Evolutionary conservation across 768 basidiomycete genomes (phyloP), one percentile per base, ranked within the genome.

Genomic region (Hericium alpestre): DNA sequence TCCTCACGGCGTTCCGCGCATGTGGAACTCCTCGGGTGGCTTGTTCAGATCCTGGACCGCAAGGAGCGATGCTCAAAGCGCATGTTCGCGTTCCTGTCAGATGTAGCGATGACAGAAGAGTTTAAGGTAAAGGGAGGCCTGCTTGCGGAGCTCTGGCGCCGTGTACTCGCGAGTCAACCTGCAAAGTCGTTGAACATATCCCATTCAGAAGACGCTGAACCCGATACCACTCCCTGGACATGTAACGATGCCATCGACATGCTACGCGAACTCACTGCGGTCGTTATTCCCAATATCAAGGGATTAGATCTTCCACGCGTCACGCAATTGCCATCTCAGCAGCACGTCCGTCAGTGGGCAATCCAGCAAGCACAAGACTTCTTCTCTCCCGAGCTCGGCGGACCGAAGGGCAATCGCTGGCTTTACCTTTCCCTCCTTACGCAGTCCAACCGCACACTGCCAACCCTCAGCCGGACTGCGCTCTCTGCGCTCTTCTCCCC

Each of bases 1-100:
- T 61, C 62, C 46, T 63, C 58, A 4, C 65, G 69, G 13, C 46
- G 62, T 15, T 63, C 65, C 39, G 66, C 69, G 43, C 62, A 72
- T 12, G 56, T 67, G 4, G 63, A 57, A 38, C 43, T 55, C 12
- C 27, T 50, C 2, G 38, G 38, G 2, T 50, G 51, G 22, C 56
- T 62, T 54, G 55, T 40, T 18, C 18, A 53, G 32, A 41, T 62
- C 12, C 43, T 58, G 39, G 52, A 40, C 39, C 54, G 65, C 15
- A 52, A 43, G 32, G 32, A 32, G 32, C 32, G 8, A 10, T 32
- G 32, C 32, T 32, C 32, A 7, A 32, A 32, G 32, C 32, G 32
- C 32, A 32, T 32, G 5, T 32, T 32, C 8, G 32, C 32, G 32
- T 32, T 32, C 9, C 2, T 32, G 6, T 32, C 32, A 2, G 32